phyloP scores from a whole-genome alignment of 257 asterid genomes.

The Solanum sitiens region DNA sequence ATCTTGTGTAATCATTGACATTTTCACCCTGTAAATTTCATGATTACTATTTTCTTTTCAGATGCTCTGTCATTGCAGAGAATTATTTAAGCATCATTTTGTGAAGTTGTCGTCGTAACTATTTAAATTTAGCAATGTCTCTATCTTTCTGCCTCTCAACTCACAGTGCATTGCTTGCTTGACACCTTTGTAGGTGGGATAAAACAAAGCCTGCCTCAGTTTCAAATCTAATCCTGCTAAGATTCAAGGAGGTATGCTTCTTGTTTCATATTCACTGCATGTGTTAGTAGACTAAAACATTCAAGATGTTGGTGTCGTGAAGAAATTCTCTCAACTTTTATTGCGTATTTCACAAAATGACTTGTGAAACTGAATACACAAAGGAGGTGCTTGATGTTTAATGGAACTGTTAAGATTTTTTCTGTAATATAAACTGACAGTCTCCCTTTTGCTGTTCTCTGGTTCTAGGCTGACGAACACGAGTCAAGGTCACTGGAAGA shows the following conservation, averaged over 20 bases:
- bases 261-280: neutral
- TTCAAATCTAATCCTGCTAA: slow-evolving; percentile 75
- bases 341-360: neutral
- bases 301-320: neutral
- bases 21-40: neutral
- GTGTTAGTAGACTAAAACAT: neutral
- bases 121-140: neutral
- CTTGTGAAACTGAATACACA: neutral
- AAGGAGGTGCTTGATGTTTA: neutral
- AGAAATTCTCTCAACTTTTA: neutral
- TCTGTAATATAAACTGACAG: neutral
- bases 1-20: neutral
- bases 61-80: neutral
- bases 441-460: neutral
- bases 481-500: slow-evolving; percentile 75
- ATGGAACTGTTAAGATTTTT: neutral
- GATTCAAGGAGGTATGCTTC: slow-evolving; percentile 65
- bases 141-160: neutral
- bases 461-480: slow-evolving; percentile 75
- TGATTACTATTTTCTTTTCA: neutral
- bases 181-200: slow-evolving; percentile 69
- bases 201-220: slow-evolving; percentile 62
- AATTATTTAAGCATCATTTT: neutral
- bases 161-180: neutral
- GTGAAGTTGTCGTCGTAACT: neutral